Percentiles rank a stretch among this genome's conserved stretches.
Conservation (phyloP, 2,329 filamentous ascomycete genomes). For the Leptographium flavum region DNA sequence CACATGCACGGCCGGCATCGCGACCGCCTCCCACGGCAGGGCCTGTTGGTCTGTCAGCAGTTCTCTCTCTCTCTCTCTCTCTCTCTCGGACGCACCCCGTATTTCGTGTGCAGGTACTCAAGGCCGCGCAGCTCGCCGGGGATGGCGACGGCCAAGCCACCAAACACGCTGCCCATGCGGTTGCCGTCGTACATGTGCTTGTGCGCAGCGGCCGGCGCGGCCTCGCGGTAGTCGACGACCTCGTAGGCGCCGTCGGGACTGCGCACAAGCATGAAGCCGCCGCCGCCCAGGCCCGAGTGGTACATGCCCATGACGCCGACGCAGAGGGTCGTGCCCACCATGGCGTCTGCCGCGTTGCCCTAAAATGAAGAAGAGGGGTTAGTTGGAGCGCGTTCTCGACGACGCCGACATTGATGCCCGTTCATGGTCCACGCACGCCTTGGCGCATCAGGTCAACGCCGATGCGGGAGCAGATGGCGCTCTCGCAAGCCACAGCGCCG, state of each 20-base stretch:
- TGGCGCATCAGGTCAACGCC: slow-evolving; percentile 46
- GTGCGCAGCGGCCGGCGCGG: slow-evolving; percentile 66
- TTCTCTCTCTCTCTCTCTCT: not conserved
- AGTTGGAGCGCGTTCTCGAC: too few species aligned
- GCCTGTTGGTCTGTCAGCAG: slow-evolving; percentile 15
- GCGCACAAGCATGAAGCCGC: slow-evolving; percentile 78
- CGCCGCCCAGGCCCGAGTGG: slow-evolving; percentile 73
- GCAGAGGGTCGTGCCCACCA: slow-evolving; percentile 61
- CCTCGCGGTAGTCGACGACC: slow-evolving; percentile 79
- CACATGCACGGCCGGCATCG: slow-evolving; percentile 59
- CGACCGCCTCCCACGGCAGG: slow-evolving; percentile 56
- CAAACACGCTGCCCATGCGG: slow-evolving; percentile 48
- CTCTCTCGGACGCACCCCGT: slow-evolving; percentile 34
- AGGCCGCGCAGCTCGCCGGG: slow-evolving; percentile 68
- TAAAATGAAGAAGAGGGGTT: slow-evolving; percentile 12
- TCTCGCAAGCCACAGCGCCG: slow-evolving; percentile 60
- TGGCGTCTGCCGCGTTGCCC: slow-evolving; percentile 65
- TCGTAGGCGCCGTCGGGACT: slow-evolving; percentile 63
- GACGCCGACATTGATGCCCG: too few species aligned
- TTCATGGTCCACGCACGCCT: slow-evolving; percentile 30
- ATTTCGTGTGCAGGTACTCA: slow-evolving; percentile 60
- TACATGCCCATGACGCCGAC: slow-evolving; percentile 66
- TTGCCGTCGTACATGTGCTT: slow-evolving; percentile 77
- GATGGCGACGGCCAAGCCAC: slow-evolving; percentile 58
- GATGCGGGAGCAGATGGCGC: slow-evolving; percentile 51